Evolutionary conservation across 1,284 basidiomycete genomes (phyloP).

Genomic region (Ceratobasidium sp.): DNA sequence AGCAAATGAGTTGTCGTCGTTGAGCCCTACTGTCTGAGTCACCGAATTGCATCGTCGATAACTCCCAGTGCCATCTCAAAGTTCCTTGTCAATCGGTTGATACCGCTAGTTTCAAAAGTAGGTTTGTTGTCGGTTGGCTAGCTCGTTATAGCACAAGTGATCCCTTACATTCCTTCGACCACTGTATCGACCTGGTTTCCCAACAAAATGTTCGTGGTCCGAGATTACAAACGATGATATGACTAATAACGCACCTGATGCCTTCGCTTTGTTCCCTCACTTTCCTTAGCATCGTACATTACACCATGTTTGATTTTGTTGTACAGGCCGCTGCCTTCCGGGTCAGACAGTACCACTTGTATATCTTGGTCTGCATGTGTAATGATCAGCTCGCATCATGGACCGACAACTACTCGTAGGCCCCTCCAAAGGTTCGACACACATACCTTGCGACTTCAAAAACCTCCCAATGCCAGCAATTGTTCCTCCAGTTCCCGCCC

Average conservation of each 20-base stretch:
- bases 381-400: neutral
- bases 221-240: neutral
- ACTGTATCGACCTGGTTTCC: constrained; percentile 80
- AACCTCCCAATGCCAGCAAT: constrained; percentile 88
- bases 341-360: constrained; percentile 87
- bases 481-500: constrained; percentile 96
- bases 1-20: neutral
- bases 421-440: constrained; percentile 51
- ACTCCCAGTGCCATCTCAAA: constrained; percentile 83
- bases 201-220: neutral
- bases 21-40: constrained; percentile 47
- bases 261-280: constrained; percentile 93
- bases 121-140: neutral
- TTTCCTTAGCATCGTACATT: constrained; percentile 92
- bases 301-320: constrained; percentile 96
- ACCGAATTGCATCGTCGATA: constrained; percentile 91
- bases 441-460: constrained; percentile 62
- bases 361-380: constrained; percentile 58
- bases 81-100: constrained; percentile 89
- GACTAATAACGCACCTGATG: constrained; percentile 71
- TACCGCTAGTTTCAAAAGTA: constrained; percentile 73
- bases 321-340: constrained; percentile 93
- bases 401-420: neutral
- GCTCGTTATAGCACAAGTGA: neutral
- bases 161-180: constrained; percentile 83